Evolutionary conservation across 2,329 filamentous ascomycete genomes (phyloP).

Genomic region (Colletotrichum truncatum): DNA sequence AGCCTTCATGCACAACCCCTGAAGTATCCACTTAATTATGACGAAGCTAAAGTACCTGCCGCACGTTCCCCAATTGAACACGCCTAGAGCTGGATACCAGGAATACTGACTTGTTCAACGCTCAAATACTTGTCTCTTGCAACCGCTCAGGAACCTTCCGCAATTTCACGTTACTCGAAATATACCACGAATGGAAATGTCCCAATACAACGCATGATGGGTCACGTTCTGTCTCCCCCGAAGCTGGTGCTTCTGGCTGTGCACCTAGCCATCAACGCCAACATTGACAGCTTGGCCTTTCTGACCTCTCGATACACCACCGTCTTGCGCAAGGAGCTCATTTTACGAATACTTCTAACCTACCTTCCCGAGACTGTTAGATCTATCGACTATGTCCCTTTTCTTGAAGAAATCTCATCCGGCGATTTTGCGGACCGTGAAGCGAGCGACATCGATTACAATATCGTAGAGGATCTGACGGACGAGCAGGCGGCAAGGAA

Average conservation of each 20-base stretch:
- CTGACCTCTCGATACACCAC: slow-evolving; percentile 66
- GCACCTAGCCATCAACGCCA: slow-evolving; percentile 72
- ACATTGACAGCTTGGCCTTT: slow-evolving; percentile 69
- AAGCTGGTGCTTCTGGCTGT: slow-evolving; percentile 79
- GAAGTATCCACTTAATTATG: slow-evolving; percentile 3
- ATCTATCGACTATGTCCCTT: slow-evolving; percentile 68
- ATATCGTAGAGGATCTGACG: slow-evolving; percentile 65
- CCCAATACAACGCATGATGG: slow-evolving; percentile 41
- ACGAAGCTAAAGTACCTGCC: slow-evolving; percentile 17
- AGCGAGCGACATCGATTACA: slow-evolving; percentile 60
- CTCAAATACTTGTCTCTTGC: not conserved
- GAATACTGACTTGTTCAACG: not conserved
- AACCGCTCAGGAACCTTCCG: not conserved
- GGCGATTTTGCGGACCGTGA: slow-evolving; percentile 52
- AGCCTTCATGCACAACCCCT: not conserved
- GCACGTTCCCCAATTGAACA: not conserved
- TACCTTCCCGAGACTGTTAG: slow-evolving; percentile 78
- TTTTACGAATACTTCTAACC: slow-evolving; percentile 78
- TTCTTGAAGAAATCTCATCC: slow-evolving; percentile 66
- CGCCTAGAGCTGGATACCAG: slow-evolving; percentile 2
- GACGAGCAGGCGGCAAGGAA: slow-evolving; percentile 72
- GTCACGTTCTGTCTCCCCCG: slow-evolving; percentile 64
- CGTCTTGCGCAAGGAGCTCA: slow-evolving; percentile 69
- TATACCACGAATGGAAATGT: slow-evolving; percentile 14
- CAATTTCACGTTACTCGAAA: not conserved